Evolutionary conservation across 352 stramenopile species (phyloP), one percentile per base, ranked within the genome.

Genomic region (Blastocystis sp.): DNA sequence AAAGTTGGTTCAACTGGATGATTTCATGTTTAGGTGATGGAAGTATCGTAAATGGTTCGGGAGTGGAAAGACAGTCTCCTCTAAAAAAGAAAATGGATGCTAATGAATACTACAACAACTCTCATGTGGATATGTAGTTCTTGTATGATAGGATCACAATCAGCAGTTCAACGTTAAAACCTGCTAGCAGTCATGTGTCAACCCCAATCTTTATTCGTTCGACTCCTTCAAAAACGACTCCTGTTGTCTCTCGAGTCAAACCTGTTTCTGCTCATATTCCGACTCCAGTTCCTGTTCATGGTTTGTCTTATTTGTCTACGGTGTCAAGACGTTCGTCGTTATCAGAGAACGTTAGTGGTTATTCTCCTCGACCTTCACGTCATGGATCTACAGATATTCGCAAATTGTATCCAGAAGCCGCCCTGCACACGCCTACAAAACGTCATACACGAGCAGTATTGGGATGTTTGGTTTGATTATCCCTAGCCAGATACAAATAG

Each of bases 201-300:
- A 73, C 61, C 12, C 61, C 61, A 7, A 14, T 73, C 6, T 73
- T 73, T 39, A 73, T 51, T 73, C 61, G 61, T 5, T 27, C 46
- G 6, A 42, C 61, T 24, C 61, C 65, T 37, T 49, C 19, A n/a
- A 7, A 56, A 77, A 56, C 43, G 43, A 77, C 27, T 56, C 37
- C 65, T 24, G 19, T 54, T 51, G 37, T 77, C n/a, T 39, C 69
- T 1, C 32, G 43, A 11, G 35, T 63, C 4, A 80, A 80, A 37
- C 42, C 69, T 7, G 69, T 54, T 63, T 63, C 69, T 21, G 2
- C 58, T 21, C 69, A 80, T 39, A 37, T 80, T 61, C 69, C 49
- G 16, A 80, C 69, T 1, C 69, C 69, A 37, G 35, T 63, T 12
- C 69, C 69, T 46, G 35, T 58, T 9, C 69, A 63, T 37, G 52